Percentiles rank a stretch among this genome's conserved stretches.
Evolutionary conservation across 148 eudicot species (phyloP).

Genomic region (Rheum nobile): DNA sequence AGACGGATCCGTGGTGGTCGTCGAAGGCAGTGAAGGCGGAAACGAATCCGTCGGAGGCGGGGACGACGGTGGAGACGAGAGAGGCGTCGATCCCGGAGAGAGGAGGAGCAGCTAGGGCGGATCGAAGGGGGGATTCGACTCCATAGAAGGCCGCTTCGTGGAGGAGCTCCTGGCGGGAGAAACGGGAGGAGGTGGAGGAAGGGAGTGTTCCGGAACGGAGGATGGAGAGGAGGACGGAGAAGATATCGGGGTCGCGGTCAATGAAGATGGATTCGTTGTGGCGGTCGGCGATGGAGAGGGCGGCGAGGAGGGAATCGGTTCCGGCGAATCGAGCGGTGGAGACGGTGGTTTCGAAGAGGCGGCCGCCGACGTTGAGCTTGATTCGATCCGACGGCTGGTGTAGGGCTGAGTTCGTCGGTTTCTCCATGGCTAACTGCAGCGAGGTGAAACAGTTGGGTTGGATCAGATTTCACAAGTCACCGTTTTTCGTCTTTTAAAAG

Average conservation of each 20-base stretch:
- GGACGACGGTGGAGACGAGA: constrained; percentile 21
- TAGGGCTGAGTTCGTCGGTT: not conserved
- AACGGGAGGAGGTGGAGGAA: constrained; percentile 15
- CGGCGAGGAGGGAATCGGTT: constrained; percentile 45
- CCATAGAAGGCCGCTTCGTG: constrained; percentile 50
- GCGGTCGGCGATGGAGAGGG: constrained; percentile 18
- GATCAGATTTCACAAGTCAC: not conserved
- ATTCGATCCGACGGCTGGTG: constrained; percentile 14
- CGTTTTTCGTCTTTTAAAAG: not conserved
- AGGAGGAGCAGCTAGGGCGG: constrained; percentile 28
- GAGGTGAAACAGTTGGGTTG: too few relatives aligned
- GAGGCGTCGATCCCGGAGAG: constrained; percentile 53
- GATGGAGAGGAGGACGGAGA: constrained; percentile 42
- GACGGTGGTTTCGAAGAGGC: constrained; percentile 49
- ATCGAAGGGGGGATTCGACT: constrained; percentile 24
- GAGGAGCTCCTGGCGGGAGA: constrained; percentile 35
- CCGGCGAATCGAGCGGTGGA: constrained; percentile 46
- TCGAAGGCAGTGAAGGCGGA: constrained; percentile 30
- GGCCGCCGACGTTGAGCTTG: constrained; percentile 66
- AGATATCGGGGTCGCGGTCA: constrained; percentile 69
- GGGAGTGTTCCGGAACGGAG: constrained; percentile 34
- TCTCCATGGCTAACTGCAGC: not conserved
- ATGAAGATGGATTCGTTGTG: constrained; percentile 33
- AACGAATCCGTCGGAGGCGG: constrained; percentile 40
- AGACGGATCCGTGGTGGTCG: constrained; percentile 32